phyloP scores from a whole-genome alignment of 2,329 filamentous ascomycete genomes.

The Parascedosporium putredinis region DNA sequence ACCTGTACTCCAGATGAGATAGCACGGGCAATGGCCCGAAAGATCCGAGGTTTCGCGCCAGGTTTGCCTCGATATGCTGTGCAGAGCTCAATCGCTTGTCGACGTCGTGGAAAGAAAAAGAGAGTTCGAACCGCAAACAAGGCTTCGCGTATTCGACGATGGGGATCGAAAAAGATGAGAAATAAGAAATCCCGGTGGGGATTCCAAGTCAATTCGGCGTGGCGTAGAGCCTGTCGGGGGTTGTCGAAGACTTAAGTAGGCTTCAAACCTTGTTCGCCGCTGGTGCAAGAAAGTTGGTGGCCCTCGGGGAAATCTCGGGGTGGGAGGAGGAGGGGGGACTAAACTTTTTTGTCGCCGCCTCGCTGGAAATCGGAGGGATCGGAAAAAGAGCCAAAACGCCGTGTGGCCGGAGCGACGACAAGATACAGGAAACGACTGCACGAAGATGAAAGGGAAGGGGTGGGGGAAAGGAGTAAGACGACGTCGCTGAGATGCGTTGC shows the following conservation, averaged over 20 bases:
- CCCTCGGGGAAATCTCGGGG: background rate
- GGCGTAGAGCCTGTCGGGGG: too few species aligned
- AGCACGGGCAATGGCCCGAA: constrained; percentile 6
- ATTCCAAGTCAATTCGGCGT: too few species aligned
- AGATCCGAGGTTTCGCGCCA: constrained; percentile 1
- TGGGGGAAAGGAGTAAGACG: background rate
- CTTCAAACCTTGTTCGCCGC: background rate
- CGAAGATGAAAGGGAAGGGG: too few species aligned
- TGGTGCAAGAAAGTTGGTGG: background rate
- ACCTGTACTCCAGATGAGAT: background rate
- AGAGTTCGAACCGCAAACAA: too few species aligned
- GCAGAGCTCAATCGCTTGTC: background rate
- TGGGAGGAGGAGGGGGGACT: background rate
- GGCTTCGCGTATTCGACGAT: too few species aligned
- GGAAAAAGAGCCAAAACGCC: background rate
- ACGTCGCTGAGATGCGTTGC: background rate
- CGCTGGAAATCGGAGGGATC: background rate
- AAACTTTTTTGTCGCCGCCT: constrained; percentile 1
- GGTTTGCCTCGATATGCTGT: constrained; percentile 1
- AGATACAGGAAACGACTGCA: background rate
- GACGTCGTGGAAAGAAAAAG: too few species aligned
- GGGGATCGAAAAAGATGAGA: too few species aligned
- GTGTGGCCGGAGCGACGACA: background rate
- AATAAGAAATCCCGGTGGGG: too few species aligned
- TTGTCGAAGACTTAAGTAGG: background rate